These are phyloP conservation scores for Geotrichum restrictum DNA, from an alignment of 1,139 yeast genomes.

Conservation along the genomic window DNA sequence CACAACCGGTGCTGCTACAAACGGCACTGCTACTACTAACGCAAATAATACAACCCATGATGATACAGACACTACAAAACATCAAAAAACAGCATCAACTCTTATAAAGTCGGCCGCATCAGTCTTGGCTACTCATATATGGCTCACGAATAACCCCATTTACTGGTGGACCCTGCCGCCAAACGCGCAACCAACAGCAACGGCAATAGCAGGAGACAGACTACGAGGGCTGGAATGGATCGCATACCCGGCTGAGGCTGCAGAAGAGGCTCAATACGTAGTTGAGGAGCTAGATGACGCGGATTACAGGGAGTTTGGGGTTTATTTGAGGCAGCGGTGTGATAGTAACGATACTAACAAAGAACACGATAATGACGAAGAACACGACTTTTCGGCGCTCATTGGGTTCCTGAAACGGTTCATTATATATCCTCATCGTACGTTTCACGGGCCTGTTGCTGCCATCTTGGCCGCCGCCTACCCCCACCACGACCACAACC, in stretches of 20 bases:
- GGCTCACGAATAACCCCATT: constrained; percentile 16
- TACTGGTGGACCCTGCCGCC: constrained; percentile 18
- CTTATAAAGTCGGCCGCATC: too few relatives aligned
- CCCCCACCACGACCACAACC: too few relatives aligned
- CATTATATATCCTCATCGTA: constrained; percentile 27
- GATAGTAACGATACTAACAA: neutral
- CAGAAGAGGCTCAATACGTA: constrained; percentile 18
- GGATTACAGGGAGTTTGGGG: constrained; percentile 11
- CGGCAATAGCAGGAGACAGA: too few relatives aligned
- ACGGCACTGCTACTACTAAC: too few relatives aligned
- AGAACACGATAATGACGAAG: neutral
- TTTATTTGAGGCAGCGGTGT: constrained; percentile 1
- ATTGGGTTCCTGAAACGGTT: constrained; percentile 25
- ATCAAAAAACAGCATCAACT: neutral
- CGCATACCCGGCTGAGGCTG: constrained; percentile 11
- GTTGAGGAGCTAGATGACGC: constrained; percentile 7
- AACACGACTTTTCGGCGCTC: constrained; percentile 10
- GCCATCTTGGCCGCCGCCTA: constrained; percentile 13
- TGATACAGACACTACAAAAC: too few relatives aligned
- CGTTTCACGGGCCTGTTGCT: constrained; percentile 24
- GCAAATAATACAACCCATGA: too few relatives aligned
- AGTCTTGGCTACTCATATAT: constrained; percentile 20
- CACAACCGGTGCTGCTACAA: too few relatives aligned
- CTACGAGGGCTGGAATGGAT: too few relatives aligned
- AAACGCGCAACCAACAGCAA: too few relatives aligned